These are phyloP conservation scores for Naematelia encephala DNA, from an alignment of 768 basidiomycete species.

Conservation along the genomic window DNA sequence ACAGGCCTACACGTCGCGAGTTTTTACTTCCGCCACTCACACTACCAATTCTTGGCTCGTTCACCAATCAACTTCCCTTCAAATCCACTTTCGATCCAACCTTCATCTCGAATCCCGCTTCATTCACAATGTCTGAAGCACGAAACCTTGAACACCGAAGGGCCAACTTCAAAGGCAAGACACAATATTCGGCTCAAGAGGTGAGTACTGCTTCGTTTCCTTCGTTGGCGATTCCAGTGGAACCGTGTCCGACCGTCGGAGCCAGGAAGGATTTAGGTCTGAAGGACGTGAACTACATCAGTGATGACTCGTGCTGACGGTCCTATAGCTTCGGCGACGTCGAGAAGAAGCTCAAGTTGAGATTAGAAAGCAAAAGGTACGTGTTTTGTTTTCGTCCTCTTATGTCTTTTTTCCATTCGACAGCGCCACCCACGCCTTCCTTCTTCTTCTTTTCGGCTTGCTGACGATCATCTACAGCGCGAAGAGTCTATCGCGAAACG, in stretches of 20 bases:
- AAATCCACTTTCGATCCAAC: not conserved
- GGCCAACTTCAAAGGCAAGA: slow-evolving; percentile 52
- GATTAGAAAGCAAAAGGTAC: slow-evolving; percentile 85
- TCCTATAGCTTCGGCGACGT: slow-evolving; percentile 73
- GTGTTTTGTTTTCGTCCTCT: slow-evolving; percentile 12
- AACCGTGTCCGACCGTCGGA: not conserved
- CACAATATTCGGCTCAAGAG: slow-evolving; percentile 51
- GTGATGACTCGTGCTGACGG: slow-evolving; percentile 16
- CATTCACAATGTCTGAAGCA: slow-evolving; percentile 38
- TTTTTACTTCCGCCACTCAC: slow-evolving; percentile 1
- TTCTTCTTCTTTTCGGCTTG: not conserved
- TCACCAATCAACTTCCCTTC: not conserved
- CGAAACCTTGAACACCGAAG: slow-evolving; percentile 47
- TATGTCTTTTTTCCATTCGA: too few species aligned
- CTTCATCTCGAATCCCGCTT: not conserved
- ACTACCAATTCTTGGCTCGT: not conserved
- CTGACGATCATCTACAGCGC: slow-evolving; percentile 53
- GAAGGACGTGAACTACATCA: slow-evolving; percentile 2
- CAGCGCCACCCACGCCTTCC: not conserved
- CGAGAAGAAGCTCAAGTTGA: slow-evolving; percentile 98
- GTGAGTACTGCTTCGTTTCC: slow-evolving; percentile 25
- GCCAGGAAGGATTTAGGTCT: not conserved
- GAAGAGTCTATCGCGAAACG: slow-evolving; percentile 99
- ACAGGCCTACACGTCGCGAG: not conserved
- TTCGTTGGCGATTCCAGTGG: not conserved